These are phyloP conservation scores for Sordariomycetes sp. DNA, from an alignment of 2,329 filamentous ascomycete genomes.

Conservation along the genomic window DNA sequence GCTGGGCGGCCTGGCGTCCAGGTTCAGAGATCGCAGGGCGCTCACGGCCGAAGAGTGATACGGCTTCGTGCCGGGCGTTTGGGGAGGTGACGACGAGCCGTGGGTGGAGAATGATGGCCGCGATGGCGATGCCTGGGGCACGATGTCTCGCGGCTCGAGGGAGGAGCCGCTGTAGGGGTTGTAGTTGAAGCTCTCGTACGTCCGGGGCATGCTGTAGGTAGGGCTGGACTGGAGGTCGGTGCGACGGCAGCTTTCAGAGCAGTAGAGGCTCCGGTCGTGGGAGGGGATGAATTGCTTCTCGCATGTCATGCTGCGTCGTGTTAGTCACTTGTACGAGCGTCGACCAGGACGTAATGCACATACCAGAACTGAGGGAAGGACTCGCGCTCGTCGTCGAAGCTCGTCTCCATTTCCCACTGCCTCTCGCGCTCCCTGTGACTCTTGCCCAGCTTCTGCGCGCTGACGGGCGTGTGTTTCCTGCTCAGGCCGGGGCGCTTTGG, in stretches of 20 bases:
- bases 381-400: constrained; percentile 49
- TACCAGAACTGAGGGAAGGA: constrained; percentile 60
- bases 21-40: constrained; percentile 44
- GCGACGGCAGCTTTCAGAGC: constrained; percentile 52
- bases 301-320: constrained; percentile 48
- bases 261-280: constrained; percentile 50
- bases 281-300: constrained; percentile 56
- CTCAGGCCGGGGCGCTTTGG: constrained; percentile 37
- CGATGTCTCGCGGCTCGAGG: constrained; percentile 50
- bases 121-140: constrained; percentile 55
- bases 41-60: constrained; percentile 40
- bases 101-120: constrained; percentile 47
- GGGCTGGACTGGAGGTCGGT: constrained; percentile 34
- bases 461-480: constrained; percentile 30
- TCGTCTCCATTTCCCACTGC: constrained; percentile 39
- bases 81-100: constrained; percentile 41
- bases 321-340: constrained; percentile 9
- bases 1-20: constrained; percentile 36
- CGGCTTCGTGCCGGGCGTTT: constrained; percentile 26
- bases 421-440: constrained; percentile 41
- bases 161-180: constrained; percentile 35
- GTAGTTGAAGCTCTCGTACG: constrained; percentile 26
- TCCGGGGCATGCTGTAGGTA: constrained; percentile 15
- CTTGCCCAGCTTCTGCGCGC: constrained; percentile 38
- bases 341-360: constrained; percentile 16